These are phyloP conservation scores for Citrus unshiu DNA, from an alignment of 345 rosid species.

Conservation along the genomic window DNA sequence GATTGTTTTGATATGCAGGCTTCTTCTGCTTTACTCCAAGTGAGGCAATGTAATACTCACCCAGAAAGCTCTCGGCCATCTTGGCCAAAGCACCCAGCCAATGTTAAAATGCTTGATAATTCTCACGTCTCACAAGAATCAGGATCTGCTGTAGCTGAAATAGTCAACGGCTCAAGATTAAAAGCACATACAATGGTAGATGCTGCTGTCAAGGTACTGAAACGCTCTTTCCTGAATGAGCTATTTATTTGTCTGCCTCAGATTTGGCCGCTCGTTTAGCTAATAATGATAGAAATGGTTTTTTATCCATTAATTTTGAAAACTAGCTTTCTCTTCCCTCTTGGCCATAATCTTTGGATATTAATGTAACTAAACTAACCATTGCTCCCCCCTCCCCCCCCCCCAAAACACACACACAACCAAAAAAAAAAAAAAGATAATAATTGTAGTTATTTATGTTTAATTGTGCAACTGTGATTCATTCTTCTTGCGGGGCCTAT, in stretches of 20 bases:
- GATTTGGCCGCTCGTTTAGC: no score
- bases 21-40: slow-evolving; percentile 40
- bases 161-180: slow-evolving; percentile 60
- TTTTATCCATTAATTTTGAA: background rate
- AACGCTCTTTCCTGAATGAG: background rate
- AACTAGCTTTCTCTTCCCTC: background rate
- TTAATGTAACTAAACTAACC: background rate
- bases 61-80: slow-evolving; percentile 29
- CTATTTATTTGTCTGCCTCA: no score
- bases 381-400: no score
- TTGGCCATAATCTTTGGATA: background rate
- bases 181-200: slow-evolving; percentile 84
- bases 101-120: slow-evolving; percentile 25
- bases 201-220: slow-evolving; percentile 73
- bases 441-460: background rate
- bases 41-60: slow-evolving; percentile 36
- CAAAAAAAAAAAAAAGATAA: no score
- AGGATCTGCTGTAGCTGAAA: slow-evolving; percentile 62
- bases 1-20: slow-evolving; percentile 38
- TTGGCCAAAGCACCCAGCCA: slow-evolving; percentile 37
- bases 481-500: background rate
- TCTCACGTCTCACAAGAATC: slow-evolving; percentile 48
- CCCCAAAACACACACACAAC: no score
- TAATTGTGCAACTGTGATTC: background rate
- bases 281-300: background rate